phyloP scores from a whole-genome alignment of 2,329 filamentous ascomycete genomes.

The Arthroderma uncinatum region DNA sequence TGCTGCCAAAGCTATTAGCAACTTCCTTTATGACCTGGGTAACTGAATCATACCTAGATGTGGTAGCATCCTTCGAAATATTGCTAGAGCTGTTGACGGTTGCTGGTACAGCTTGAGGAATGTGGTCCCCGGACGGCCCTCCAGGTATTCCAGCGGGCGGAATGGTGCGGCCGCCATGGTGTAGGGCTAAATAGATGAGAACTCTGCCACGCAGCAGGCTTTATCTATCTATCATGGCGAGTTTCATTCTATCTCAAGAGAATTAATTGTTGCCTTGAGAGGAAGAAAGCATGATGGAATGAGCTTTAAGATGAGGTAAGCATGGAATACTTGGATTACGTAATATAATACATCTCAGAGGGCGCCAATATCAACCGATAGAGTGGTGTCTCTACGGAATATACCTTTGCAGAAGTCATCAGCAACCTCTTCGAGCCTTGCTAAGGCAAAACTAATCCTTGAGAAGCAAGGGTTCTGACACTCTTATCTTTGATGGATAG shows the following conservation, averaged over 20 bases:
- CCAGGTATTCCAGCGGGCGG: conserved; percentile 75
- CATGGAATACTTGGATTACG: no score
- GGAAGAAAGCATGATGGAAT: neutral
- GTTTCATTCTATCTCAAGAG: neutral
- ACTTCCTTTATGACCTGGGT: neutral
- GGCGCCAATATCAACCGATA: no score
- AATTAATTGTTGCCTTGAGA: neutral
- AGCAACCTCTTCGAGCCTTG: no score
- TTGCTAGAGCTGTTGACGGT: conserved; percentile 85
- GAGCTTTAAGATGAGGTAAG: neutral
- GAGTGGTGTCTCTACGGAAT: no score
- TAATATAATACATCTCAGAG: no score
- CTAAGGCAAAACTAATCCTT: no score
- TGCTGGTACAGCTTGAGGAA: conserved; percentile 90
- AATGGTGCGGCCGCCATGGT: conserved; percentile 47
- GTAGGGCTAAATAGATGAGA: conserved; percentile 1
- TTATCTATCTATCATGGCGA: conserved; percentile 14
- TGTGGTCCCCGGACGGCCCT: conserved; percentile 77
- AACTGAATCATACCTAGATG: conserved; percentile 55
- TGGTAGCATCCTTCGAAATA: conserved; percentile 94
- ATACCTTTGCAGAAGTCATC: no score
- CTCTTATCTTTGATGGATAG: no score
- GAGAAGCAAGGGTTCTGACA: no score
- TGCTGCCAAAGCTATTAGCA: conserved; percentile 41
- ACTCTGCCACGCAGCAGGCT: conserved; percentile 9